Conservation (phyloP, 2,329 filamentous ascomycete species). For the Alternaria arborescens region DNA sequence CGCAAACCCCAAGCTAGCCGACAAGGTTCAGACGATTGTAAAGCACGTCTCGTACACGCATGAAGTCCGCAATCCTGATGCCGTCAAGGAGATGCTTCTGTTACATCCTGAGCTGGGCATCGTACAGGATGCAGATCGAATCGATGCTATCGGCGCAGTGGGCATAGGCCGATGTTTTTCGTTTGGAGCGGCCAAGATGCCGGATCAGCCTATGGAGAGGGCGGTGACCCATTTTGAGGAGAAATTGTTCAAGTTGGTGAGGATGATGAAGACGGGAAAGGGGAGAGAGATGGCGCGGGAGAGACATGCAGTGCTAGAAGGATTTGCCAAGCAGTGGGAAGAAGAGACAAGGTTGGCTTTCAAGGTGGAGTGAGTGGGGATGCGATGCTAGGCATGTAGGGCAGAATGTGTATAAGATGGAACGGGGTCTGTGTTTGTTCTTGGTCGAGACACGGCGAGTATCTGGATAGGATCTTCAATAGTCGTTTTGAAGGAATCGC, state of each 20-base stretch:
- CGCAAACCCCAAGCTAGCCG: constrained; percentile 66
- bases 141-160: constrained; percentile 90
- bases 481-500: too few relatives aligned
- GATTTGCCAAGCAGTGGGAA: constrained; percentile 28
- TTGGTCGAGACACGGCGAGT: too few relatives aligned
- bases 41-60: constrained; percentile 79
- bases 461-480: too few relatives aligned
- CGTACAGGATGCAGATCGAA: constrained; percentile 89
- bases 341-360: constrained; percentile 27
- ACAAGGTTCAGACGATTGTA: constrained; percentile 75
- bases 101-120: constrained; percentile 77
- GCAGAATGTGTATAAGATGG: too few relatives aligned
- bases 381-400: too few relatives aligned
- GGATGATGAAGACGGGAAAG: constrained; percentile 49
- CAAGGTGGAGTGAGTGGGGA: constrained; percentile 9
- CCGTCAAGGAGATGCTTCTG: constrained; percentile 68
- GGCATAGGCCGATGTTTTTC: constrained; percentile 82
- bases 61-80: constrained; percentile 72
- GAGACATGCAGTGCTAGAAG: constrained; percentile 24
- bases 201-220: constrained; percentile 33
- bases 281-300: constrained; percentile 32
- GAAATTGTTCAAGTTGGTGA: constrained; percentile 44
- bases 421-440: background rate
- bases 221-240: constrained; percentile 49
- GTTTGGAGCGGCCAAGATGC: constrained; percentile 67